These are phyloP conservation scores for Ceratocystis lukuohia DNA, from an alignment of 2,329 filamentous ascomycete species.

Conservation along the genomic window DNA sequence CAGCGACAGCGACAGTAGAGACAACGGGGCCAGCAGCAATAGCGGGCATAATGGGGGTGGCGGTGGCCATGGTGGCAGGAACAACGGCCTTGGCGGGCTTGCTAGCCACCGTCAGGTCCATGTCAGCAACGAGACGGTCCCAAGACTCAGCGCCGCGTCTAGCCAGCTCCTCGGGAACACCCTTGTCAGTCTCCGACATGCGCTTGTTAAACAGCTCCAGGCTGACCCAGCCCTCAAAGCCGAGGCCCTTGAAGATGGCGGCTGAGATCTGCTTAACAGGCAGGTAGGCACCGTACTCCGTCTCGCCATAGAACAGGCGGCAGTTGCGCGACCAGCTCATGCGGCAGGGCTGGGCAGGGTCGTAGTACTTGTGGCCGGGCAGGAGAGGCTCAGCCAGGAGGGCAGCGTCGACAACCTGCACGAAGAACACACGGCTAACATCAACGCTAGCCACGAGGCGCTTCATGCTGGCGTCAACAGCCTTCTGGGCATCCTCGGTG, in stretches of 20 bases:
- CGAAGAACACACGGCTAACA: constrained; percentile 54
- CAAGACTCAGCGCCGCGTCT: constrained; percentile 41
- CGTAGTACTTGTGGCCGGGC: constrained; percentile 30
- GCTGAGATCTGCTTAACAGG: constrained; percentile 48
- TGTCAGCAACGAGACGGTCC: constrained; percentile 31
- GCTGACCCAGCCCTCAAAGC: constrained; percentile 56
- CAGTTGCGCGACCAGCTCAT: constrained; percentile 73
- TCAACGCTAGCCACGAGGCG: constrained; percentile 44
- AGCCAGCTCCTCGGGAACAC: constrained; percentile 42
- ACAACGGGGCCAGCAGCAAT: neutral
- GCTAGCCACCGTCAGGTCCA: constrained; percentile 21
- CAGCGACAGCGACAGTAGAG: neutral
- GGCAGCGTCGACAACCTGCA: constrained; percentile 66
- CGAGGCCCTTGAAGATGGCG: constrained; percentile 49
- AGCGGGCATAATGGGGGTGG: neutral
- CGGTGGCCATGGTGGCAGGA: neutral
- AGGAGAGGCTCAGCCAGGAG: constrained; percentile 42
- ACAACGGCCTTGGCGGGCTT: neutral
- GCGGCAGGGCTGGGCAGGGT: constrained; percentile 29
- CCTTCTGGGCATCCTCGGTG: constrained; percentile 40
- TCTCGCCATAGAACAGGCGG: constrained; percentile 43
- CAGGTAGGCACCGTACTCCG: constrained; percentile 50
- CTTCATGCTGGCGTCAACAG: constrained; percentile 40
- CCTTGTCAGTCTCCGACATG: constrained; percentile 38
- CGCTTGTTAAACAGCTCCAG: constrained; percentile 55